Base-by-base conservation (phyloP, 75 land plant genomes). In the Pinus taeda region DNA sequence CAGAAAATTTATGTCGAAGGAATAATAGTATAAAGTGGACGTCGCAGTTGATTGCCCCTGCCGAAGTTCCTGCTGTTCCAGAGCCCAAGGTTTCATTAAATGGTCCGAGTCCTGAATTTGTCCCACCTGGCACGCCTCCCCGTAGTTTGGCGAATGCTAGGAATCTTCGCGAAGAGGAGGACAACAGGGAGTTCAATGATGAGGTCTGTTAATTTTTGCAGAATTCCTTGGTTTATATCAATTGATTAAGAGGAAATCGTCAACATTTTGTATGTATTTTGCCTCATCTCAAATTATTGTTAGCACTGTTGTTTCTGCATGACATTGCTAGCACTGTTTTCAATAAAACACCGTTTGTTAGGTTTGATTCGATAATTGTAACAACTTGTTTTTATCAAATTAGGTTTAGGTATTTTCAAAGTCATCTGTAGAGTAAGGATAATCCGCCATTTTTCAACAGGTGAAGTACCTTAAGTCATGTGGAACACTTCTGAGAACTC, bases 391-490 rank as follows among this genome's bases (percentile, higher is more conserved):
- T 30, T 14, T 15, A 63, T 33, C 26, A 29, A 30, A 63, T 17
- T 13, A 21, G 66, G 66, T 29, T 63, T 63, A 29, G 18, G 67
- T 14, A 29, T 29, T 9, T 61, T 62, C 9, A 0, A 4, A 63
- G 30, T 29, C 15, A 8, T 36, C 17, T 65, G 39, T 8, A 36
- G 39, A 15, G n/a, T 65, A 65, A 17, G 36, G 33, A 33, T 13
- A 6, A 65, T 30, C 69, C n/a, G 39, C 36, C 17, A 30, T 66
- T 66, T 39, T 69, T 24, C 20, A 60, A 59, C 78, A 86, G 88
- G 88, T 84, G 33, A 86, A 86, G 21, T 83, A 76, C 20, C 83
- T 86, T 59, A 86, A 83, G 39, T 64, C 85, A 26, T 86, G 88
- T 80, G 88, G 88, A 56, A 74, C 85, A 62, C 30, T 86, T 42